These are phyloP conservation scores for Leccinum subatratum DNA, from an alignment of 1,284 basidiomycete genomes.

Conservation along the genomic window DNA sequence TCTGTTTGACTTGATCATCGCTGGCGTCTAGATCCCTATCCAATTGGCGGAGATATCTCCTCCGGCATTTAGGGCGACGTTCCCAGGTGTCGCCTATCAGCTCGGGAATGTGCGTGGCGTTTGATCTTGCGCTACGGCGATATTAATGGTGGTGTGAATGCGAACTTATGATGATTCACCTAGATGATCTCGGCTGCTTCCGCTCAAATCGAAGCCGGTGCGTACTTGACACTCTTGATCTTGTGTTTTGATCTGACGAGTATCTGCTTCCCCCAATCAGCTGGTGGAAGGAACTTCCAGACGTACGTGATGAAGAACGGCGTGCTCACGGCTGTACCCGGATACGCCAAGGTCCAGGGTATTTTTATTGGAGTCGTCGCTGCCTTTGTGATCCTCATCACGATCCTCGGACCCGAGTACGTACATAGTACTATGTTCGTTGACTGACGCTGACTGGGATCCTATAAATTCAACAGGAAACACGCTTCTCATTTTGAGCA, in stretches of 20 bases:
- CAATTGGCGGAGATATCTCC: slow-evolving; percentile 86
- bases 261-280: slow-evolving; percentile 33
- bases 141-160: not conserved
- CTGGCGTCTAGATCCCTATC: slow-evolving; percentile 64
- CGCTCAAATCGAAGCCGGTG: slow-evolving; percentile 84
- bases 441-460: not conserved
- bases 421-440: slow-evolving; percentile 25
- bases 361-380: slow-evolving; percentile 77
- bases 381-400: slow-evolving; percentile 63
- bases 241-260: slow-evolving; percentile 31
- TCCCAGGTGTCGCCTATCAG: slow-evolving; percentile 87
- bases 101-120: slow-evolving; percentile 55
- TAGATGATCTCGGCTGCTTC: slow-evolving; percentile 79
- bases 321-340: slow-evolving; percentile 47
- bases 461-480: slow-evolving; percentile 40
- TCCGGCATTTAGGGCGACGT: slow-evolving; percentile 88
- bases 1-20: not conserved
- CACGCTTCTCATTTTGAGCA: slow-evolving; percentile 82
- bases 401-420: slow-evolving; percentile 68
- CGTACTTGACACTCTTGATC: slow-evolving; percentile 84
- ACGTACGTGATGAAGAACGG: slow-evolving; percentile 52
- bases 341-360: slow-evolving; percentile 83
- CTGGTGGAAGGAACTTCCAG: slow-evolving; percentile 55
- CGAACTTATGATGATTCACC: not conserved
- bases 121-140: not conserved